Base-by-base conservation (phyloP, 768 basidiomycete species). In the Trametes maxima region DNA sequence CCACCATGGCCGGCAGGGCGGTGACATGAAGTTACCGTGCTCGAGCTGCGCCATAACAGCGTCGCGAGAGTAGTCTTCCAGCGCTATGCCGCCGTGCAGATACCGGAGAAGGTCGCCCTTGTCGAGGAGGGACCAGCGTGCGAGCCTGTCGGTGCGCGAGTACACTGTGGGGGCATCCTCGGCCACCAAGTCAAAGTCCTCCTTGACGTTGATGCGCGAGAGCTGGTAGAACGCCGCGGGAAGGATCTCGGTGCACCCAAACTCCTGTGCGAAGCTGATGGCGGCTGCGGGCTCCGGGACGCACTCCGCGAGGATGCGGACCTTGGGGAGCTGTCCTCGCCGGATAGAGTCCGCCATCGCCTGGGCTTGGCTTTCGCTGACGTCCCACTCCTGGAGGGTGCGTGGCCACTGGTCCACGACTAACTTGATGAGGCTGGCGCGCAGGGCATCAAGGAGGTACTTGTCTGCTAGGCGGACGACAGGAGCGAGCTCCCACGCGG, bases 331-430 rank as follows among this genome's bases (percentile, higher is more conserved):
- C 28, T 58, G 57, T 33, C 46, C 52, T 25, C 22, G 14, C 24
- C 19, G 45, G 17, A 17, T 61, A 47, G 44, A 59, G 47, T 14
- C 37, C 17, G 43, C 19, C 4, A 49, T 24, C 19, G 57, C 42
- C 6, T 12, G 5, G 16, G 61, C 48, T 51, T 65, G 64, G 7
- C 59, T 63, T 39, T 64, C 57, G 16, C 60, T 49, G 3, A 57
- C 36, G 43, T 71, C 67, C 73, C 73, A 71, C 44, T 69, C 69
- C 19, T 59, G 39, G 22, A 71, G 65, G 16, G 67, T 59, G 6
- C 33, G 47, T 22, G 73, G 73, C 73, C 73, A 74, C 54, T 72
- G 70, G 19, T 64, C 66, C 22, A 56, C 54, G 11, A 73, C 51
- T 17, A 62, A 59, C 12, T 65, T 24, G 35, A 71, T 54, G 39